These are phyloP conservation scores for Lolium perenne DNA, from an alignment of 176 grass and related monocot species.

Conservation along the genomic window DNA sequence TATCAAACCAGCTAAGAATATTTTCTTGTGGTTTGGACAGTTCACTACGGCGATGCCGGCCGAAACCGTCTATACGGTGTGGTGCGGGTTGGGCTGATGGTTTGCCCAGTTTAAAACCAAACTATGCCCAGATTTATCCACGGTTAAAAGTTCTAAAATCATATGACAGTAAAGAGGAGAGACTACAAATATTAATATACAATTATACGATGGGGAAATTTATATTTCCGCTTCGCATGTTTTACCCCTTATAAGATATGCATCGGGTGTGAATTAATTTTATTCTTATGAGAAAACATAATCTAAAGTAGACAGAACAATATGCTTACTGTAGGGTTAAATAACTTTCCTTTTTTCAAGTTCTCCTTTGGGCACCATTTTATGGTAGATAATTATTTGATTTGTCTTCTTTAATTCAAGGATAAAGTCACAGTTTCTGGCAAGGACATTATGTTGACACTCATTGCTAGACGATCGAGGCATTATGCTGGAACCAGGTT, in stretches of 20 bases:
- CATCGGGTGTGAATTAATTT: background rate
- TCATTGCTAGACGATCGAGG: conserved; percentile 90
- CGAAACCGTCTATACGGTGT: too few relatives aligned
- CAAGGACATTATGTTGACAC: conserved; percentile 82
- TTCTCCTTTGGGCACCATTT: conserved; percentile 28
- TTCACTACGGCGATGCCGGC: too few relatives aligned
- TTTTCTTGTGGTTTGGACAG: too few relatives aligned
- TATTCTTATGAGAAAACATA: background rate
- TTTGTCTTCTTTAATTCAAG: conserved; percentile 50
- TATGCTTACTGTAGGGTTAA: conserved; percentile 13
- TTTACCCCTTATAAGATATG: background rate
- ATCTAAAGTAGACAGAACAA: conserved; percentile 10
- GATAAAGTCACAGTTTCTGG: conserved; percentile 75
- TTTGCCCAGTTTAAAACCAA: too few relatives aligned
- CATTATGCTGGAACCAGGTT: conserved; percentile 97
- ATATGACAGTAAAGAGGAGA: conserved; percentile 1
- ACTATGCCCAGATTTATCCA: too few relatives aligned
- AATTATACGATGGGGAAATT: background rate
- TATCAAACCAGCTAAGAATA: too few relatives aligned
- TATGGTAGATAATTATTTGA: conserved; percentile 35
- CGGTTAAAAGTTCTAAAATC: conserved; percentile 13
- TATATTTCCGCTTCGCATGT: background rate
- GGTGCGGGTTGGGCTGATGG: too few relatives aligned
- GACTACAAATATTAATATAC: conserved; percentile 11
- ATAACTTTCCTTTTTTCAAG: conserved; percentile 1